phyloP scores from a whole-genome alignment of 805 yeast species.

The Hanseniaspora taiwanica region DNA sequence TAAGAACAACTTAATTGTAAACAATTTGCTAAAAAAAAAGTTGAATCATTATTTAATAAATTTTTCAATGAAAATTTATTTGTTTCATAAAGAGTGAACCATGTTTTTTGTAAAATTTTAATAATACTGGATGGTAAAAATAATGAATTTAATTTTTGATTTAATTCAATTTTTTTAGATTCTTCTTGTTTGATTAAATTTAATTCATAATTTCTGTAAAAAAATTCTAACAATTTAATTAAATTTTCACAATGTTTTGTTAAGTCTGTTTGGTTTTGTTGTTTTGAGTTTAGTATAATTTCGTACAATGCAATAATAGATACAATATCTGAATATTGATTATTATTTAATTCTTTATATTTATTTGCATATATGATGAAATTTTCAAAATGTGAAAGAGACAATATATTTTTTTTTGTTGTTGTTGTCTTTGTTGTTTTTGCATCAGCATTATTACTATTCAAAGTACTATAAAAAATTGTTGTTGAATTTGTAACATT shows the following conservation, averaged over 20 bases:
- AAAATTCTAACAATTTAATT: neutral
- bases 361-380: conserved; percentile 29
- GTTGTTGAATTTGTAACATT: conserved; percentile 24
- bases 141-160: neutral
- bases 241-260: neutral
- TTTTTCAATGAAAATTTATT: conserved; percentile 9
- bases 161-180: neutral
- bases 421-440: conserved; percentile 6
- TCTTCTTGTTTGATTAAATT: neutral
- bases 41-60: conserved; percentile 9
- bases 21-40: conserved; percentile 16
- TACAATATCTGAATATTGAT: conserved; percentile 26
- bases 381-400: conserved; percentile 26
- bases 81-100: conserved; percentile 10
- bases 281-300: too few relatives aligned
- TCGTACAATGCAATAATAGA: conserved; percentile 18
- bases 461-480: conserved; percentile 17
- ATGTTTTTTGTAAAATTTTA: too few relatives aligned
- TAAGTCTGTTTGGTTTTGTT: too few relatives aligned
- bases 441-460: conserved; percentile 16
- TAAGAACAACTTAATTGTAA: conserved; percentile 8
- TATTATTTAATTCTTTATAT: conserved; percentile 24
- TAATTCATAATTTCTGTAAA: neutral
- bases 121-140: neutral
- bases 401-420: conserved; percentile 8